Evolutionary conservation across 495 filamentous ascomycete genomes (phyloP).

Genomic region (Cenococcum geophilum): DNA sequence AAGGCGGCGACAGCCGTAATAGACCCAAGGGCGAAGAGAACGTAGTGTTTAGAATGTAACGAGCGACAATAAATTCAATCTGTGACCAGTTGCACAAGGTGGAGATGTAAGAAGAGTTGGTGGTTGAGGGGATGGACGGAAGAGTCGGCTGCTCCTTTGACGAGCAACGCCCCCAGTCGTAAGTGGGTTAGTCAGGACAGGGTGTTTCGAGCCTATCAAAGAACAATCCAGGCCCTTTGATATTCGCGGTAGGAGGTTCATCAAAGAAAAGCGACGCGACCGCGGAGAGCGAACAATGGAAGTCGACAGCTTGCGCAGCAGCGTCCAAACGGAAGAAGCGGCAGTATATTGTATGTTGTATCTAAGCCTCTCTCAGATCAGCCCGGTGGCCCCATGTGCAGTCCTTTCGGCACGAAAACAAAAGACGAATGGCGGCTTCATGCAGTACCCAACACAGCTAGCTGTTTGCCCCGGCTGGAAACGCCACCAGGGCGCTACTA

Average conservation of each 20-base stretch:
- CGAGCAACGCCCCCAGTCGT: constrained; percentile 1
- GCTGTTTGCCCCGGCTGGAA: neutral
- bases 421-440: constrained; percentile 5
- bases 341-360: no score
- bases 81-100: constrained; percentile 18
- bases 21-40: constrained; percentile 9
- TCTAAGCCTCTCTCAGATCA: neutral
- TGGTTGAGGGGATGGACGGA: constrained; percentile 7
- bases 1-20: constrained; percentile 9
- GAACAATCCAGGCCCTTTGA: neutral
- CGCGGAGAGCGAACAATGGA: neutral
- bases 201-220: neutral
- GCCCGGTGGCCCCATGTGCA: neutral
- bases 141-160: constrained; percentile 9
- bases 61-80: constrained; percentile 25
- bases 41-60: constrained; percentile 23
- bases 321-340: neutral
- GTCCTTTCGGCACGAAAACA: neutral
- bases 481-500: constrained; percentile 1
- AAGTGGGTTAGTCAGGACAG: constrained; percentile 5
- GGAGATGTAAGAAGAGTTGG: neutral
- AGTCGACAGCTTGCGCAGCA: neutral
- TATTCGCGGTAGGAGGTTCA: neutral
- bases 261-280: neutral
- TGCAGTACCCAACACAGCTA: constrained; percentile 3